Percentiles rank a stretch among this genome's conserved stretches.
Evolutionary conservation across 345 rosid species (phyloP).

Genomic region (Populus ilicifolia): DNA sequence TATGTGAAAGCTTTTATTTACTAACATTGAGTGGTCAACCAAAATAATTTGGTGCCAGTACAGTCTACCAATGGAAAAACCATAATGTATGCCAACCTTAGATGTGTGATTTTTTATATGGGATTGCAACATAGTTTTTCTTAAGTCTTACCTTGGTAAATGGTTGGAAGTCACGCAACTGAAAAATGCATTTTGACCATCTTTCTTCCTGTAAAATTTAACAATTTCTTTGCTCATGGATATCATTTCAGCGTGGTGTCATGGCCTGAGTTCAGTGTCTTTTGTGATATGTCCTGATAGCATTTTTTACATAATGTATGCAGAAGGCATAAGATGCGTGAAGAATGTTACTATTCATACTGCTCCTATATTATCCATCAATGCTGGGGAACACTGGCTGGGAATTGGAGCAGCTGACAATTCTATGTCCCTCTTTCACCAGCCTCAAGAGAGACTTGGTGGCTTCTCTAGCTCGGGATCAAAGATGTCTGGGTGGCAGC

Average conservation of each 20-base stretch:
- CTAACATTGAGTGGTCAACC: not conserved
- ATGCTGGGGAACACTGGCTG: slow-evolving; percentile 91
- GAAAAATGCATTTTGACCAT: not conserved
- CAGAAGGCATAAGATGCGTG: slow-evolving; percentile 80
- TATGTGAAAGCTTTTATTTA: not conserved
- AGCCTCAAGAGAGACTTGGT: slow-evolving; percentile 78
- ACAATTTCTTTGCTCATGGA: not conserved
- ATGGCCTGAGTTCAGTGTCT: not conserved
- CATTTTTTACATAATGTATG: slow-evolving; percentile 2
- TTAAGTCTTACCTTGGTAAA: too few species aligned
- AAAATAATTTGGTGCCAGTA: not conserved
- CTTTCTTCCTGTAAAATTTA: not conserved
- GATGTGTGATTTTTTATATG: too few species aligned
- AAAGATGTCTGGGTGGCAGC: slow-evolving; percentile 92
- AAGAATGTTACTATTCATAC: slow-evolving; percentile 87
- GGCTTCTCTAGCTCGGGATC: slow-evolving; percentile 59
- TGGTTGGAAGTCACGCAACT: too few species aligned
- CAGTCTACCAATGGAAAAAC: too few species aligned
- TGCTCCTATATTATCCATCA: slow-evolving; percentile 76
- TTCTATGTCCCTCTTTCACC: slow-evolving; percentile 96
- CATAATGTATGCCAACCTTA: too few species aligned
- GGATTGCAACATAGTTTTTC: too few species aligned
- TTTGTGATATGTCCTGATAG: not conserved
- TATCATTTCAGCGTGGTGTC: not conserved
- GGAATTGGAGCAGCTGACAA: slow-evolving; percentile 99